Evolutionary conservation across 1,139 yeast species (phyloP).

Genomic region (Kurtzmaniella quercitrusa): DNA sequence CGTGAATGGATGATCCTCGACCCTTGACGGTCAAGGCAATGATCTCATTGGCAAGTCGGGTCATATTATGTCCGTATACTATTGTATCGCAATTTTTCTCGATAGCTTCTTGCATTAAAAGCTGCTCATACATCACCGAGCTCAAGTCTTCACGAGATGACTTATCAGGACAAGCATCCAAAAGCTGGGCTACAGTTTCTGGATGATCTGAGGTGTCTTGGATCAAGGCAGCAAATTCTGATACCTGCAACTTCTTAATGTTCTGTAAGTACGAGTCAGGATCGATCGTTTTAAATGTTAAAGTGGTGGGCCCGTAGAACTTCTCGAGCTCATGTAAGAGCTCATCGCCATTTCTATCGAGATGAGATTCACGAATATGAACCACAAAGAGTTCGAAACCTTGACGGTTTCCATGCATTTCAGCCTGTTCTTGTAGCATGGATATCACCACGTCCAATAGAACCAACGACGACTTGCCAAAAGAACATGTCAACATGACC

Average conservation of each 20-base stretch:
- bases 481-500: constrained; percentile 58
- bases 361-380: constrained; percentile 41
- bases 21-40: constrained; percentile 86
- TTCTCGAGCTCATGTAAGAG: constrained; percentile 17
- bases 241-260: constrained; percentile 16
- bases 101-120: constrained; percentile 47
- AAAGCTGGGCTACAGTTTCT: constrained; percentile 20
- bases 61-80: constrained; percentile 76
- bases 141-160: constrained; percentile 63
- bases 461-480: constrained; percentile 64
- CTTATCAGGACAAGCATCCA: constrained; percentile 40
- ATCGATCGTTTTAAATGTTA: constrained; percentile 36
- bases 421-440: constrained; percentile 56
- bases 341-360: constrained; percentile 14
- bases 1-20: constrained; percentile 67
- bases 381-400: constrained; percentile 65
- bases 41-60: constrained; percentile 74
- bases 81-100: constrained; percentile 49
- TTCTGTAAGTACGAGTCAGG: constrained; percentile 26
- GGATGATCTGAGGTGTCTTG: constrained; percentile 13
- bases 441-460: constrained; percentile 63
- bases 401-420: constrained; percentile 56
- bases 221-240: constrained; percentile 12
- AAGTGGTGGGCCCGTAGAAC: constrained; percentile 24
- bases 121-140: constrained; percentile 43